Evolutionary conservation across 768 basidiomycete species (phyloP), one percentile per base, ranked within the genome.

Genomic region (Rhodotorula diobovata): DNA sequence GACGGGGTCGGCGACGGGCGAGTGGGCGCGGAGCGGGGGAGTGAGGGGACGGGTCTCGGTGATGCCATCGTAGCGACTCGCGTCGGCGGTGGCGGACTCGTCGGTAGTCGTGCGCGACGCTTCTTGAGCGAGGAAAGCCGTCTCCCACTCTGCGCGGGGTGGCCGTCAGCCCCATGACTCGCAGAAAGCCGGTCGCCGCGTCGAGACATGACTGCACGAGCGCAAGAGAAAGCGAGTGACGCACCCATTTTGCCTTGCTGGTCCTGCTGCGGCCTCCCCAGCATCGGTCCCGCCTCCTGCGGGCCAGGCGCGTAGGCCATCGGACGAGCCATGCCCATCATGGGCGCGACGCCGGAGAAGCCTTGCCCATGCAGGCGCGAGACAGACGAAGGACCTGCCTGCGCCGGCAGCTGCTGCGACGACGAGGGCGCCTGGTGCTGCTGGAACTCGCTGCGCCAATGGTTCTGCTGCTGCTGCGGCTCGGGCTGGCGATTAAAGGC

Each of bases 91-190:
- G 12, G 41, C 21, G 51, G 50, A 21, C 5, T 63, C 46, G 43
- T 63, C 10, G 59, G 55, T 60, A 18, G 71, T 74, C 32, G 69
- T n/a, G 4, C 68, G n/a, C 12, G 58, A 45, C n/a, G 46, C 3
- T 25, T 73, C 70, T 46, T 73, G 76, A 37, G 67, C 60, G 23
- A 70, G 69, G 57, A 78, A 78, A 14, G 77, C 77, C 15, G 50
- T 58, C 37, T 75, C 77, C 77, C 77, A 78, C 9, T 78, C 72
- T 34, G 51, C 60, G 18, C 50, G 35, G 43, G 54, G 25, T 43
- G 23, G 39, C 7, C 2, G 45, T 28, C 11, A 21, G 30, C 39
- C 23, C 28, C 28, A 28, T n/a, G n/a, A n/a, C n/a, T n/a, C n/a
- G n/a, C n/a, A n/a, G n/a, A n/a, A n/a, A n/a, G n/a, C n/a, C n/a